Percentiles rank a stretch among this genome's conserved stretches.
phyloP scores from a whole-genome alignment of 305 asterid species.

The Andrographis paniculata region DNA sequence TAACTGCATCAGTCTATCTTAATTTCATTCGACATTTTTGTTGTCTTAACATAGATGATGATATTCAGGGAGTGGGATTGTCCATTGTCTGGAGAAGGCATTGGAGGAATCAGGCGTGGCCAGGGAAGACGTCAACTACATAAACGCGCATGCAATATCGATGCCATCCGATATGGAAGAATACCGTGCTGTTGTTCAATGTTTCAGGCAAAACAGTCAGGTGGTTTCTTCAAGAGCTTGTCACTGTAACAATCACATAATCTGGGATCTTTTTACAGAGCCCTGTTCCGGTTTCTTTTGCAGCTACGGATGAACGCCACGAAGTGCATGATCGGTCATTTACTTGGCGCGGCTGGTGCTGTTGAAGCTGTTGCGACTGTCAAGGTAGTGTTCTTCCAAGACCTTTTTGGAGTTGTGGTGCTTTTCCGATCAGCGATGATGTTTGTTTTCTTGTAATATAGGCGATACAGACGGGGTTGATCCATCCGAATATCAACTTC shows the following conservation, averaged over 20 bases:
- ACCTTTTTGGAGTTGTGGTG: not conserved
- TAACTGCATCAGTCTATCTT: not conserved
- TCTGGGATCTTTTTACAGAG: not conserved
- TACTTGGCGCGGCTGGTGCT: not conserved
- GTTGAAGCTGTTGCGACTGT: not conserved
- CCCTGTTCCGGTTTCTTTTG: not conserved
- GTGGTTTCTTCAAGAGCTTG: not conserved
- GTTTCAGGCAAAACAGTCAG: not conserved
- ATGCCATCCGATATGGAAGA: not conserved
- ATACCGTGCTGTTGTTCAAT: not conserved
- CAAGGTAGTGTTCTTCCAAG: not conserved
- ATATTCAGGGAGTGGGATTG: not conserved
- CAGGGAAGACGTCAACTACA: slow-evolving; percentile 1
- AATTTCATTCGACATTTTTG: too few species aligned
- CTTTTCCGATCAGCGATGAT: too few species aligned
- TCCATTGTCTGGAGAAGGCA: not conserved
- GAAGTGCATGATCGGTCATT: not conserved
- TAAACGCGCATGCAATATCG: not conserved
- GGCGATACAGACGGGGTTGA: not conserved
- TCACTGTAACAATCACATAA: not conserved
- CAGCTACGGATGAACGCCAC: not conserved
- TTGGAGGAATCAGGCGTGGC: not conserved
- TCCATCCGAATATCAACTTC: not conserved
- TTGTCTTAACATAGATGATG: not conserved
- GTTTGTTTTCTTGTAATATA: too few species aligned